Evolutionary conservation across 345 rosid genomes (phyloP), one percentile per base, ranked within the genome.

Genomic region (Sisymbrium altissimum): DNA sequence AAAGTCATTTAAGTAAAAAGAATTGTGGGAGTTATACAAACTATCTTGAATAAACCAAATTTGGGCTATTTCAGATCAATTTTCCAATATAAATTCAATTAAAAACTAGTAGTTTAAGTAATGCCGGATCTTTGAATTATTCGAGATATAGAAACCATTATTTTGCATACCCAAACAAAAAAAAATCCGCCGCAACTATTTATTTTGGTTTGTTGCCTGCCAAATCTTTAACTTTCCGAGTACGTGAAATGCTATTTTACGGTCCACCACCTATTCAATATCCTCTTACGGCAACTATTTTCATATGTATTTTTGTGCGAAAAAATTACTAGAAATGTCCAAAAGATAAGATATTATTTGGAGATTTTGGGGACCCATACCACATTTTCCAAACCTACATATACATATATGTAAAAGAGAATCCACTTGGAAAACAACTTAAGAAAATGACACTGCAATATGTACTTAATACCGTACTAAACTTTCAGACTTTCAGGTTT

Each of bases 201-300:
- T 71, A 55, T 72, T n/a, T n/a, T n/a, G n/a, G n/a, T n/a, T n/a
- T n/a, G n/a, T n/a, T 53, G 29, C 52, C 27, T 19, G n/a, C n/a
- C 27, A 54, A 35, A 73, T n/a, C 55, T 52, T 21, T 41, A 66
- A 39, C 74, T 67, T 59, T 68, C 33, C 30, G 48, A 3, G 68
- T 67, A 68, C 49, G 56, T 67, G 69, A 67, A 40, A 30, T 50
- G 67, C 32, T 52, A 41, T 23, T 33, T 43, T 10, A 45, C 56
- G 49, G 69, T 43, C 57, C 79, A 68, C 79, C 64, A 69, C 63
- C 61, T 8, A 57, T 68, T 75, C 49, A 21, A 53, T 61, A 68
- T 68, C 79, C 13, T 75, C 32, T 68, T 40, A 50, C 30, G 71
- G 39, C 57, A 73, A 45, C 57, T 33, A 33, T 23, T 73, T 43